Conservation (phyloP, 352 stramenopile species). For the Phytophthora podocarpi region DNA sequence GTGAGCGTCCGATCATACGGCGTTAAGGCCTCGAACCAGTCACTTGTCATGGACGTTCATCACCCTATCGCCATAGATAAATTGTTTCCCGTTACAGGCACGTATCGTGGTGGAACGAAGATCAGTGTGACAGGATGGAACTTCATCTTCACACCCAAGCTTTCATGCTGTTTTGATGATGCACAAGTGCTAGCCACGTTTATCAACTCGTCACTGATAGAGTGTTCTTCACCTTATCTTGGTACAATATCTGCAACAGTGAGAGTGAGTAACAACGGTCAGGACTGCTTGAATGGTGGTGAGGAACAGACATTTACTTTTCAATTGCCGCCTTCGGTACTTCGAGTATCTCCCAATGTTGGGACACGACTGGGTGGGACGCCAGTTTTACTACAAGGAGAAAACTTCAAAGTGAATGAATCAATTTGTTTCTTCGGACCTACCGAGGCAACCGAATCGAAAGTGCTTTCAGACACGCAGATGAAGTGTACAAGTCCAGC, state of each 20-base stretch:
- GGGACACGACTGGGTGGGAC: slow-evolving; percentile 64
- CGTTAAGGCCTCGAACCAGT: background rate
- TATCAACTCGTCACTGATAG: slow-evolving; percentile 62
- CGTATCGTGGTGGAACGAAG: slow-evolving; percentile 44
- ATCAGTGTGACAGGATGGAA: slow-evolving; percentile 52
- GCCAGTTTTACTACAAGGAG: slow-evolving; percentile 40
- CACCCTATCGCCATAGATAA: slow-evolving; percentile 28
- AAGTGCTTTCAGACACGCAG: slow-evolving; percentile 32
- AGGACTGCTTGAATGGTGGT: slow-evolving; percentile 54
- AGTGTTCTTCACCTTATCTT: slow-evolving; percentile 54
- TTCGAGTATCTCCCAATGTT: slow-evolving; percentile 33
- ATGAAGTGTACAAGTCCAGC: slow-evolving; percentile 57
- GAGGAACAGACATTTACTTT: slow-evolving; percentile 49
- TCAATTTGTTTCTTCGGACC: slow-evolving; percentile 49
- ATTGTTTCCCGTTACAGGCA: slow-evolving; percentile 36
- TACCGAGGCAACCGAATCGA: slow-evolving; percentile 8
- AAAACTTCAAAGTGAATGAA: slow-evolving; percentile 46
- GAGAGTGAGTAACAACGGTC: slow-evolving; percentile 61
- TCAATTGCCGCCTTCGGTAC: slow-evolving; percentile 33
- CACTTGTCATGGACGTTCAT: slow-evolving; percentile 36
- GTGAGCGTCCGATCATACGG: slow-evolving; percentile 33
- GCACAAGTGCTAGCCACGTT: slow-evolving; percentile 58
- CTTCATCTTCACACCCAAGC: slow-evolving; percentile 51
- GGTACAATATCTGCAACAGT: slow-evolving; percentile 31
- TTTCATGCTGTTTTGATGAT: slow-evolving; percentile 75